A percentile compares a stretch with the other conserved stretches of the same genome.
Conservation (phyloP, 78 protist genomes). For the Dictyostelium capitatum region DNA sequence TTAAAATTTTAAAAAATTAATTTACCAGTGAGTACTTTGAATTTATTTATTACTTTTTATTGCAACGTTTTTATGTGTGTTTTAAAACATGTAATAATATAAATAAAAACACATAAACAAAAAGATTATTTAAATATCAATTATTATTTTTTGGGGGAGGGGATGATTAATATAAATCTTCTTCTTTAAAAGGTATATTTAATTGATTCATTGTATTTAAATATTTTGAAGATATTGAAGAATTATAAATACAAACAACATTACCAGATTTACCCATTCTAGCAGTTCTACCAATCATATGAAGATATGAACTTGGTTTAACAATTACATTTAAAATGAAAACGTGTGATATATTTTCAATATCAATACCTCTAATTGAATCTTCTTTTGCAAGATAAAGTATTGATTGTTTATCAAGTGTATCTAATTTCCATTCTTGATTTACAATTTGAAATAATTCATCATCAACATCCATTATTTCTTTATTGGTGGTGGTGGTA, state of each 20-base stretch:
- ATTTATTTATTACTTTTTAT: too few relatives aligned
- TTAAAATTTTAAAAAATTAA: too few relatives aligned
- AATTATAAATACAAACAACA: slow-evolving; percentile 42
- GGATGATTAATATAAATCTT: slow-evolving; percentile 10
- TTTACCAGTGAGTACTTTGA: too few relatives aligned
- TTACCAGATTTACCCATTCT: slow-evolving; percentile 50
- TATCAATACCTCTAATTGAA: slow-evolving; percentile 61
- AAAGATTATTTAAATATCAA: too few relatives aligned
- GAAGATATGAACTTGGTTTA: slow-evolving; percentile 13
- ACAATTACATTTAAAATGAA: slow-evolving; percentile 45
- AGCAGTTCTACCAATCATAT: slow-evolving; percentile 65
- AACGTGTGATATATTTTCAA: slow-evolving; percentile 26
- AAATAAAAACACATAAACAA: too few relatives aligned
- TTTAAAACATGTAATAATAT: too few relatives aligned
- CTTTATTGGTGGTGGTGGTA: not conserved
- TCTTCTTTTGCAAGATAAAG: slow-evolving; percentile 63
- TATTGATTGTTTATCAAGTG: not conserved
- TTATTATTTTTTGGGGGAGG: too few relatives aligned
- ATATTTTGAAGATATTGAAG: slow-evolving; percentile 23
- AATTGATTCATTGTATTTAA: slow-evolving; percentile 11
- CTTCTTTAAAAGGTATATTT: slow-evolving; percentile 60
- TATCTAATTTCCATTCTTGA: not conserved
- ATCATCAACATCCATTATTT: not conserved
- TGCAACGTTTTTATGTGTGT: too few relatives aligned
- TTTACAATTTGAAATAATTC: not conserved